Base-by-base conservation (phyloP, 2,329 filamentous ascomycete species). In the Apiospora arundinis region DNA sequence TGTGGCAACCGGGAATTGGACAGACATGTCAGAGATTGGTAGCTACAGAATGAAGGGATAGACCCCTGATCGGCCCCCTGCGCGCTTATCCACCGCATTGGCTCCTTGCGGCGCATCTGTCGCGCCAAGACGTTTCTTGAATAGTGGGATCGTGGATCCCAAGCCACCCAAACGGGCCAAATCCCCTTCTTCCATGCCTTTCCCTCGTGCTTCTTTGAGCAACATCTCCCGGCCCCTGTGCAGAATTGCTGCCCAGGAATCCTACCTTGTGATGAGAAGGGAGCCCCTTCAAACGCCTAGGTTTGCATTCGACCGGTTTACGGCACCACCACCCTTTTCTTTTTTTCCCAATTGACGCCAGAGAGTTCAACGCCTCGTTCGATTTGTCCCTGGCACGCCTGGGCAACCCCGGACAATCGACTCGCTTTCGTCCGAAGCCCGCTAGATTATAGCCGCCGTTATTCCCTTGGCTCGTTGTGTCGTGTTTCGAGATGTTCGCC, bases 61-160 rank as follows among this genome's bases (percentile, higher is more conserved):
- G 16, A n/a, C 56, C 56, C 56, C 56, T 63, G 56, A 63, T 40
- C 23, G 8, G 5, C 32, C 56, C 52, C 56, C 56, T 63, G 56
- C 56, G 21, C 56, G 18, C 3, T 2, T 9, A 40, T n/a, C 56
- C 56, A 63, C 56, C 56, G 56, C 56, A 63, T 63, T 63, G 56
- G 56, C 56, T 63, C 65, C 42, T 67, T 67, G 65, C 65, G 40
- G 40, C 65, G 65, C 23, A 67, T 67, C 65, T 67, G 65, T 67
- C 40, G 65, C 65, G 71, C 71, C 71, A 72, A 72, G 71, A 12
- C 66, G 71, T 72, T 72, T 72, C 71, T 72, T 70, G 69, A 70
- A 68, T 69, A 69, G 69, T 70, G 71, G 69, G 40, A 46, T 49
- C 68, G 45, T 49, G 23, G 42, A 56, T 18, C 25, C 49, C 16